Conservation (phyloP, 1,284 basidiomycete genomes). For the Cystobasidiaceae sp. region DNA sequence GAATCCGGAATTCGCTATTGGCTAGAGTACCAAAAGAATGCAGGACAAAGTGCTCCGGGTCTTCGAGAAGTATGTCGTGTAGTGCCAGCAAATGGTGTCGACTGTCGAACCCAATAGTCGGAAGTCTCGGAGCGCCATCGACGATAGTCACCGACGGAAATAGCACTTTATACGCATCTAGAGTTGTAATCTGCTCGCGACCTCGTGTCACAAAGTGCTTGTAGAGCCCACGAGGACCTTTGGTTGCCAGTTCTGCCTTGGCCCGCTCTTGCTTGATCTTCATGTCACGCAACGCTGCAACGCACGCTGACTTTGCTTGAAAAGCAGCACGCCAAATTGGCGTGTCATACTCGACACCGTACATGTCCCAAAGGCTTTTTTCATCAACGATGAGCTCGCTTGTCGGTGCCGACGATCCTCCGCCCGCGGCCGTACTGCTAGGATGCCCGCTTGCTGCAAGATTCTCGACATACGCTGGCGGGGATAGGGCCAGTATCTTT, state of each 20-base stretch:
- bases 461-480: conserved; percentile 15
- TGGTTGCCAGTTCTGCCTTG: not conserved
- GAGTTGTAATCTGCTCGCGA: not conserved
- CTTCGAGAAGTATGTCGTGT: conserved; percentile 67
- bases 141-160: not conserved
- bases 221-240: conserved; percentile 8
- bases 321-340: conserved; percentile 8
- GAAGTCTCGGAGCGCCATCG: not conserved
- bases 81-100: conserved; percentile 53
- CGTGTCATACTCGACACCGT: conserved; percentile 5
- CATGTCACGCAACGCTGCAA: not conserved
- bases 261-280: conserved; percentile 19
- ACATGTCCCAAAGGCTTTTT: conserved; percentile 1
- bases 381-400: conserved; percentile 15
- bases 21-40: conserved; percentile 56
- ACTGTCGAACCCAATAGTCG: conserved; percentile 3
- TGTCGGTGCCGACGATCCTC: not conserved
- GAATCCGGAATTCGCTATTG: conserved; percentile 62
- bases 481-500: conserved; percentile 17
- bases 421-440: not conserved
- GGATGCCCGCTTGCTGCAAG: too few species aligned
- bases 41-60: conserved; percentile 61
- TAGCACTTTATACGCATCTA: conserved; percentile 1
- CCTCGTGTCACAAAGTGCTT: not conserved
- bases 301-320: conserved; percentile 14